Evolutionary conservation across 306 rosid genomes (phyloP).

Genomic region (Canavalia gladiata): DNA sequence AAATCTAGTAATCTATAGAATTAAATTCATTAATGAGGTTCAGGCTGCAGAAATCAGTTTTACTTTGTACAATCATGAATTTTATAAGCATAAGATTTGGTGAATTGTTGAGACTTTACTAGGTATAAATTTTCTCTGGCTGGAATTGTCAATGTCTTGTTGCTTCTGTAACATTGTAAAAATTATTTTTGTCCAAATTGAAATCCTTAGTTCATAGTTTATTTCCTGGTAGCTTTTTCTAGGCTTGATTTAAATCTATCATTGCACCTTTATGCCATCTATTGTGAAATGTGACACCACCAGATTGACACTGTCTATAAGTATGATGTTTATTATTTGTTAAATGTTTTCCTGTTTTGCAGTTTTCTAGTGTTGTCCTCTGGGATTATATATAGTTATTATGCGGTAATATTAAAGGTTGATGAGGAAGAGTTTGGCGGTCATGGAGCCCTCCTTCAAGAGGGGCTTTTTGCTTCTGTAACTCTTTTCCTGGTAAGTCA

Average conservation of each 20-base stretch:
- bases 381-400: conserved; percentile 82
- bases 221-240: background rate
- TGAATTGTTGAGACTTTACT: background rate
- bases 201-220: background rate
- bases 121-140: background rate
- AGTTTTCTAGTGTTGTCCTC: conserved; percentile 83
- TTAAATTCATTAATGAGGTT: conserved; percentile 8
- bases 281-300: background rate
- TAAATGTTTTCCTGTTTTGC: conserved; percentile 47
- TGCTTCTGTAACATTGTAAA: conserved; percentile 10
- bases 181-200: conserved; percentile 1
- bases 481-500: conserved; percentile 91
- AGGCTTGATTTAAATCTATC: conserved; percentile 27
- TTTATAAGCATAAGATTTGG: background rate
- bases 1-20: conserved; percentile 5
- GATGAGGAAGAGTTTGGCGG: conserved; percentile 99
- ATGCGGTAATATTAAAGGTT: conserved; percentile 82
- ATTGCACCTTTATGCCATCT: background rate
- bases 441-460: conserved; percentile 98
- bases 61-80: conserved; percentile 9
- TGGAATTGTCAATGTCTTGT: background rate
- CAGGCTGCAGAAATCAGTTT: conserved; percentile 25
- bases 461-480: conserved; percentile 93
- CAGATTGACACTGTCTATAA: background rate
- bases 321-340: background rate